A percentile compares a stretch with the other conserved stretches of the same genome.
Conservation (phyloP, 225 moss, liverwort and hornwort genomes). For the Neckera pumila region DNA sequence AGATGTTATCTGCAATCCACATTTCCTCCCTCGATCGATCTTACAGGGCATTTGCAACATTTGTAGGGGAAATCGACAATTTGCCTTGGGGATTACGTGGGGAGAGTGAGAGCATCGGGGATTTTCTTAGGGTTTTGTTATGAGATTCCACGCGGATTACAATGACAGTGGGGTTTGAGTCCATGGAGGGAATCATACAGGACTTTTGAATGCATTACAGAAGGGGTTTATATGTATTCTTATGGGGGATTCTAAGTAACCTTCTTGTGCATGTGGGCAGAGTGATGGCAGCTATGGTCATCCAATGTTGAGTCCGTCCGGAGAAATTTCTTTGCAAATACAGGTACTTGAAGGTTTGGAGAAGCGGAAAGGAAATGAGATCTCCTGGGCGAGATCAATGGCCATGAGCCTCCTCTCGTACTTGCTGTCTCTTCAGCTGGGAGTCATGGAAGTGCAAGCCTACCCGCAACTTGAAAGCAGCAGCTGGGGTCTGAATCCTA, state of each 20-base stretch:
- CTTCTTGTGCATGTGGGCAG: not conserved
- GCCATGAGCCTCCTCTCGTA: constrained; percentile 21
- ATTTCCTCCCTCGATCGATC: not conserved
- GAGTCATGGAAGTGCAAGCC: constrained; percentile 31
- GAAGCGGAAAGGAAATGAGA: not conserved
- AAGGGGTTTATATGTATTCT: not conserved
- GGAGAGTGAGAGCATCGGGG: not conserved
- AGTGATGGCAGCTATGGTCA: not conserved
- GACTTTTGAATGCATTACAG: not conserved
- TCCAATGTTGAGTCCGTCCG: not conserved
- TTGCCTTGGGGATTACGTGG: not conserved
- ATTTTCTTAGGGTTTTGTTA: not conserved
- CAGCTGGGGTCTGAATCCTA: not conserved
- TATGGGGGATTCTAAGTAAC: not conserved
- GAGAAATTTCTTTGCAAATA: not conserved
- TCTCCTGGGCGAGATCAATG: constrained; percentile 4
- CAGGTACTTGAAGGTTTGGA: not conserved
- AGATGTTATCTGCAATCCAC: not conserved
- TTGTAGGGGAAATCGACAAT: not conserved
- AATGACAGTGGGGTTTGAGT: not conserved
- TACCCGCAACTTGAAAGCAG: not conserved
- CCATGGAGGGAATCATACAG: not conserved
- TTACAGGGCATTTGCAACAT: not conserved
- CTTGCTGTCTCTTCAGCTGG: constrained; percentile 24
- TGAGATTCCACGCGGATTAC: not conserved